A percentile compares a stretch with the other conserved stretches of the same genome.
These are phyloP conservation scores for Xylaria arbuscula DNA, from an alignment of 2,329 filamentous ascomycete species.

Conservation along the genomic window DNA sequence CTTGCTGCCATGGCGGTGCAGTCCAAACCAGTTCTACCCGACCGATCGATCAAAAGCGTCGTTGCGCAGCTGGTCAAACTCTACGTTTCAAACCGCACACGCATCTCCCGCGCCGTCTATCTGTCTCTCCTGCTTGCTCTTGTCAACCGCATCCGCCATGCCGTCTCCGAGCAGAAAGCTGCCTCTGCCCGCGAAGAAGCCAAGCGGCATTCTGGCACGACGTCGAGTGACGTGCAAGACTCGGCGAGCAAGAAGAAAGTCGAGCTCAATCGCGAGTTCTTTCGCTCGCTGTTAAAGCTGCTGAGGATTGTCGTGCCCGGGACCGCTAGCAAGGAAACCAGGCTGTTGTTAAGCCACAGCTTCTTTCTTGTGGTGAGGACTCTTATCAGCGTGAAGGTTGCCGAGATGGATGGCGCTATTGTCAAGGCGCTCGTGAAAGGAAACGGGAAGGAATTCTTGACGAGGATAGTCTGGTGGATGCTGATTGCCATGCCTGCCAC, in stretches of 20 bases:
- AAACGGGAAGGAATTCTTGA: conserved; percentile 88
- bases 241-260: conserved; percentile 71
- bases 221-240: conserved; percentile 53
- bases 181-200: conserved; percentile 76
- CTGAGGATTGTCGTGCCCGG: conserved; percentile 90
- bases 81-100: conserved; percentile 82
- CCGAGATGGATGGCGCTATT: conserved; percentile 91
- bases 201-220: conserved; percentile 64
- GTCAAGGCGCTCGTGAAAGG: conserved; percentile 94
- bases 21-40: conserved; percentile 75
- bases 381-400: conserved; percentile 93
- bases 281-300: conserved; percentile 79
- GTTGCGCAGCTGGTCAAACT: conserved; percentile 74
- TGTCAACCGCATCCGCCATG: conserved; percentile 87
- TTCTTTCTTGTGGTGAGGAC: conserved; percentile 92
- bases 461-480: conserved; percentile 98
- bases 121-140: conserved; percentile 83
- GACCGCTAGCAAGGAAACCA: conserved; percentile 87
- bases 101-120: conserved; percentile 86
- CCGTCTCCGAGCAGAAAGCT: conserved; percentile 92
- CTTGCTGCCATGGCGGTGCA: conserved; percentile 72
- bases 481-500: conserved; percentile 93
- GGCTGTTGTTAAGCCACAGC: conserved; percentile 88
- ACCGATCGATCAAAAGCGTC: conserved; percentile 73
- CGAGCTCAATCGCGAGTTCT: conserved; percentile 87